Conservation (phyloP, 2,329 filamentous ascomycete genomes). For the Cladophialophora immunda region DNA sequence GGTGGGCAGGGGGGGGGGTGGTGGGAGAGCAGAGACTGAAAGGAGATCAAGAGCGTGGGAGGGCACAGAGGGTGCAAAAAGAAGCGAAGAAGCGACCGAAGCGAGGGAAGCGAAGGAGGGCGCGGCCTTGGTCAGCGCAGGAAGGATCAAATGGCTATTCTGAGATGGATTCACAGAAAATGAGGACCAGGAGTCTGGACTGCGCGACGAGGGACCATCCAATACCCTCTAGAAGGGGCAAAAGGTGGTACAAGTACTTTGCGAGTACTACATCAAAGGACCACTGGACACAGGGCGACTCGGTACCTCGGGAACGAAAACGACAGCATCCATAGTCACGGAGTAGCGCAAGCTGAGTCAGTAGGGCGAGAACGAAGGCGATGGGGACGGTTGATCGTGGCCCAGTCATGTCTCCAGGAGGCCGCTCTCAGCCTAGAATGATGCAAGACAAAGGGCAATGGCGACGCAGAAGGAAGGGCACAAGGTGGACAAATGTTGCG, state of each 20-base stretch:
- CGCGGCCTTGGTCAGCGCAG: neutral
- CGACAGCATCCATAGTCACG: neutral
- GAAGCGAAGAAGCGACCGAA: neutral
- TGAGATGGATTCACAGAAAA: too few species aligned
- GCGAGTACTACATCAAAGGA: neutral
- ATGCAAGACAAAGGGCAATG: neutral
- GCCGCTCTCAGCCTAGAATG: neutral
- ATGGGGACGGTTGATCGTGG: neutral
- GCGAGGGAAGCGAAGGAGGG: neutral
- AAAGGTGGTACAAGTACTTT: neutral
- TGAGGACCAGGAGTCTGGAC: neutral
- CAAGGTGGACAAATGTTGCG: neutral
- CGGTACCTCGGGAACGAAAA: neutral
- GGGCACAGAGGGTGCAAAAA: neutral
- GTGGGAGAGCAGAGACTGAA: neutral
- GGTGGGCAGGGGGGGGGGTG: neutral
- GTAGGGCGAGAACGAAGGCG: neutral
- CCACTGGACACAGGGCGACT: too few species aligned
- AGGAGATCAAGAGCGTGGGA: conserved; percentile 1
- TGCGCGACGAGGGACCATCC: neutral
- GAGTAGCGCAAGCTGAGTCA: conserved; percentile 4
- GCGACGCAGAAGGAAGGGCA: neutral
- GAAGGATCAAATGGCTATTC: conserved; percentile 4
- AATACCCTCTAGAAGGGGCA: neutral
- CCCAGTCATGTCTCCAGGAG: neutral